phyloP scores from a whole-genome alignment of 805 yeast species.

The Barnettozyma siamensis region DNA sequence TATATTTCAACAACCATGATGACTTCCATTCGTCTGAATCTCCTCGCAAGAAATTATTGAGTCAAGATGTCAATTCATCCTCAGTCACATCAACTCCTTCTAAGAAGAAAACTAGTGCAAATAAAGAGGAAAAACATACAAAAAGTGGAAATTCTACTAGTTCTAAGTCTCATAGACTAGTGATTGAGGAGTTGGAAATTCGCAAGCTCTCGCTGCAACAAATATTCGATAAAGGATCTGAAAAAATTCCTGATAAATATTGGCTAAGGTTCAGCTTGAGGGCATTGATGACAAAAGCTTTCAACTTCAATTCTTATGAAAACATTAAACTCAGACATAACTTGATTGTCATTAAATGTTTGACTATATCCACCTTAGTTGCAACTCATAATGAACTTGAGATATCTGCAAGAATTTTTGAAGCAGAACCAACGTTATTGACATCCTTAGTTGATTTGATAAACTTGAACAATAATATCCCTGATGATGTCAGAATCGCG shows the following conservation, averaged over 20 bases:
- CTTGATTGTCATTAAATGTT: constrained; percentile 57
- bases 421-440: constrained; percentile 65
- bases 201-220: constrained; percentile 51
- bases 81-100: constrained; percentile 16
- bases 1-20: constrained; percentile 32
- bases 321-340: constrained; percentile 50
- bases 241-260: constrained; percentile 51
- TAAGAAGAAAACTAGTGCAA: constrained; percentile 16
- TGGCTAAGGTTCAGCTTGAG: constrained; percentile 60
- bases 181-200: constrained; percentile 51
- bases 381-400: constrained; percentile 51
- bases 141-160: constrained; percentile 11
- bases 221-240: constrained; percentile 55
- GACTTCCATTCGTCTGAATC: constrained; percentile 5
- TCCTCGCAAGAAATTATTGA: constrained; percentile 12
- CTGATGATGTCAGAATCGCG: constrained; percentile 47
- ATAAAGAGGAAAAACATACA: constrained; percentile 6
- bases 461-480: constrained; percentile 56
- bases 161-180: constrained; percentile 45
- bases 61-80: constrained; percentile 1
- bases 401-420: constrained; percentile 61
- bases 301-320: constrained; percentile 49
- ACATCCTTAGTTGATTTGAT: constrained; percentile 65
- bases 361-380: constrained; percentile 59
- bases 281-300: constrained; percentile 67